Conservation (phyloP, 139 green algal genomes). For the Auxenochlorella pyrenoidosa region DNA sequence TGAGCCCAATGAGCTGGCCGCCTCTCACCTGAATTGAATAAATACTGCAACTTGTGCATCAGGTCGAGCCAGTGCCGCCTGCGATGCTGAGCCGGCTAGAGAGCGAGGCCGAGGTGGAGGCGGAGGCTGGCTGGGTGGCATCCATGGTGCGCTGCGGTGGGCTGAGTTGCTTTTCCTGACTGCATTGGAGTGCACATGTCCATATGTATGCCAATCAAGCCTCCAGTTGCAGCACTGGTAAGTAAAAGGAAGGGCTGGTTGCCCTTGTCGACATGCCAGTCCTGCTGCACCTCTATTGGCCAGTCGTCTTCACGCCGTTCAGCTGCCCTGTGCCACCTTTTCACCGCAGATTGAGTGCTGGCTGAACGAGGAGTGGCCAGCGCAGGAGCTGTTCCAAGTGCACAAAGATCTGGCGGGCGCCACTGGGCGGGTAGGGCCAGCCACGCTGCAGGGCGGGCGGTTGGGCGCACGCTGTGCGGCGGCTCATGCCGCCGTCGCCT, state of each 20-base stretch:
- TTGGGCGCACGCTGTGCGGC: background rate
- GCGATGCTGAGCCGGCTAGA: background rate
- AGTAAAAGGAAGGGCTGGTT: too few relatives aligned
- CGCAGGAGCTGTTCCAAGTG: constrained; percentile 38
- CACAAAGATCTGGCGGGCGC: constrained; percentile 49
- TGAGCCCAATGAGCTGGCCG: background rate
- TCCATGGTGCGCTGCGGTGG: constrained; percentile 15
- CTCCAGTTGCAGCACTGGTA: too few relatives aligned
- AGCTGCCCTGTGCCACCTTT: too few relatives aligned
- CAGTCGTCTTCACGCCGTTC: too few relatives aligned
- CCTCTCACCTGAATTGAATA: too few relatives aligned
- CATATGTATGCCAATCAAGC: too few relatives aligned
- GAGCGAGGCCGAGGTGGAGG: background rate
- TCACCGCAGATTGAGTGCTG: constrained; percentile 33
- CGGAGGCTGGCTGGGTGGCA: constrained; percentile 23
- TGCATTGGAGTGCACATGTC: too few relatives aligned
- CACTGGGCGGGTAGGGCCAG: constrained; percentile 15
- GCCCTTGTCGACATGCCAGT: too few relatives aligned
- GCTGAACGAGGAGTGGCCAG: constrained; percentile 66
- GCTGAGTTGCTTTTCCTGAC: too few relatives aligned
- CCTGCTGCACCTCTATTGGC: too few relatives aligned
- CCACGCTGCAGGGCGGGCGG: background rate
- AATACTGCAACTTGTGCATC: too few relatives aligned
- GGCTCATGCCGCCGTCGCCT: background rate
- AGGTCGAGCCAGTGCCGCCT: constrained; percentile 28